Evolutionary conservation across 305 asterid species (phyloP), one percentile per base, ranked within the genome.

Genomic region (Coffea humblotiana): DNA sequence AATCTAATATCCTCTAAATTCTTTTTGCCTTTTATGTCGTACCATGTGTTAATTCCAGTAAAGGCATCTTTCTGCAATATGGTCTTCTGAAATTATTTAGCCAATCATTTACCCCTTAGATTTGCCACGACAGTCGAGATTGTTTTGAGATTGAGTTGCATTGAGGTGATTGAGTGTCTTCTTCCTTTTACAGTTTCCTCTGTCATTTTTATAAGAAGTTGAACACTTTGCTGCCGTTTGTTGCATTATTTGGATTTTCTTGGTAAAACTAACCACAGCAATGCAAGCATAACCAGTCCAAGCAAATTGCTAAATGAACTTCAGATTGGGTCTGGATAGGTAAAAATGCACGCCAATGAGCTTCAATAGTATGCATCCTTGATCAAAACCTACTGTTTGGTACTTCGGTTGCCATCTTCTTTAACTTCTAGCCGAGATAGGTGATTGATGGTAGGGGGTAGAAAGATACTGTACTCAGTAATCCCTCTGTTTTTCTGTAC

Each of bases 71-170:
- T 35, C 13, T 65, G 66, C 45, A 61, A 15, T 61, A 13, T 27
- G 35, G 19, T 76, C 19, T 19, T 45, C 15, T 60, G 29, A 21
- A 63, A 8, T 8, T 76, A 27, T 48, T 45, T 21, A 13, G 29
- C 4, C 40, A 40, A 64, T 47, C 47, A 18, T 61, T 63, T 45
- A 15, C 25, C 52, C 15, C 47, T 14, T 45, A 9, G 16, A 75
- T 1, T n/a, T 16, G 54, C 16, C 47, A 43, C 35, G 1, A 23
- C 6, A 27, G 9, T 27, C 8, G 32, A 25, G 45, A 48, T 4
- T 37, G 5, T 71, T 47, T 18, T 47, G 27, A 47, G 79, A 25
- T 61, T 61, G 79, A 61, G n/a, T 29, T 56, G 67, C 68, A 75
- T 32, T 75, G n/a, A 43, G 63, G 70, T 25, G 25, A 21, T 75